phyloP scores from a whole-genome alignment of 139 green algal genomes.

The Tetratostichococcus sp. region DNA sequence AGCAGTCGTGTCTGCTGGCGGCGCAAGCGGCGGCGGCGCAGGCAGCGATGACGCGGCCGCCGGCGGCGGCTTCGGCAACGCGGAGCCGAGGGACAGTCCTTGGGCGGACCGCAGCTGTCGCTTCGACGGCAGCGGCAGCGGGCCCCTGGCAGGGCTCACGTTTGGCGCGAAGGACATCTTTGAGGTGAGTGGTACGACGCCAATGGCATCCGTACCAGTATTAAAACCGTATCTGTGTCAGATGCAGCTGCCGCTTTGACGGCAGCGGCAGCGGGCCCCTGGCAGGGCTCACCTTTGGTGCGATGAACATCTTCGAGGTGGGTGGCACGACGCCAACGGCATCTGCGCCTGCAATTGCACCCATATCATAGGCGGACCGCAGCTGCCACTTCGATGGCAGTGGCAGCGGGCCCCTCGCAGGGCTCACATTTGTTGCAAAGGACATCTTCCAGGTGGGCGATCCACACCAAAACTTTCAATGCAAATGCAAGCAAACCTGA shows the following conservation, averaged over 20 bases:
- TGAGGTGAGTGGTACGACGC: constrained; percentile 16
- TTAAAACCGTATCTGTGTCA: neutral
- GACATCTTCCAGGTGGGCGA: neutral
- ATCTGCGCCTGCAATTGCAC: neutral
- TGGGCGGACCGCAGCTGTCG: neutral
- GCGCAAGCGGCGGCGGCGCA: too few species aligned
- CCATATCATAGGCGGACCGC: neutral
- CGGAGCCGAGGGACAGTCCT: neutral
- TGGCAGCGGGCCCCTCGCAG: neutral
- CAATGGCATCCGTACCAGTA: neutral
- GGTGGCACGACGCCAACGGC: neutral
- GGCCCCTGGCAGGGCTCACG: constrained; percentile 13
- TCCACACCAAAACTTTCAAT: too few species aligned
- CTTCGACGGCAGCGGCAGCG: neutral
- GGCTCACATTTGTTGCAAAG: neutral
- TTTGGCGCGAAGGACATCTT: constrained; percentile 45
- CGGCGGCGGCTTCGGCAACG: too few species aligned
- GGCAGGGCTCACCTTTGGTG: constrained; percentile 21
- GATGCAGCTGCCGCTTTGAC: neutral
- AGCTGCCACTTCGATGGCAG: neutral
- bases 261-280: constrained; percentile 3
- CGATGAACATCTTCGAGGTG: constrained; percentile 48
- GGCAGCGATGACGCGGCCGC: too few species aligned
- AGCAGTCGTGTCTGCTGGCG: too few species aligned
- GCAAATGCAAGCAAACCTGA: too few species aligned